Conservation (phyloP, 1,139 yeast genomes). For the Suhomyces wounanorum region DNA sequence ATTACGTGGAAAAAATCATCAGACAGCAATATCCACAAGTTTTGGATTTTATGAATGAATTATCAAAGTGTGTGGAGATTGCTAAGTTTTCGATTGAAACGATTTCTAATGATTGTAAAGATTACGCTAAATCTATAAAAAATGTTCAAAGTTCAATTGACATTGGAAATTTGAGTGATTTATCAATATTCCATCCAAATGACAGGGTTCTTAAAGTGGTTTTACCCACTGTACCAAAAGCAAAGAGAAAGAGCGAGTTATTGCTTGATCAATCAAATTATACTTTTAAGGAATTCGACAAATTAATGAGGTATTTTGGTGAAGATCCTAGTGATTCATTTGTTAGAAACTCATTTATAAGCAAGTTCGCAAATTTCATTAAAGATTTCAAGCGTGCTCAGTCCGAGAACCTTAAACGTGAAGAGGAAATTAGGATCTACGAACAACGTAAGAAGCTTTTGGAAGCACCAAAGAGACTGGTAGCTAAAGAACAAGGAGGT, state of each 20-base stretch:
- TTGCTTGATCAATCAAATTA: slow-evolving; percentile 62
- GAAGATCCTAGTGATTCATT: slow-evolving; percentile 74
- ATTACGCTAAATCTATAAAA: slow-evolving; percentile 55
- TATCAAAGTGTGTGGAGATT: slow-evolving; percentile 58
- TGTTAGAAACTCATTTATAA: slow-evolving; percentile 67
- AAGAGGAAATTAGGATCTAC: slow-evolving; percentile 76
- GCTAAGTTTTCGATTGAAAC: slow-evolving; percentile 71
- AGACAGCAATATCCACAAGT: slow-evolving; percentile 69
- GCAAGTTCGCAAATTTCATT: slow-evolving; percentile 71
- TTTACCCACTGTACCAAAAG: slow-evolving; percentile 65
- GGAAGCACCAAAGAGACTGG: slow-evolving; percentile 43
- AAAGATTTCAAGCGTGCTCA: slow-evolving; percentile 77
- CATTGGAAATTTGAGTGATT: slow-evolving; percentile 74
- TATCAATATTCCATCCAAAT: slow-evolving; percentile 71
- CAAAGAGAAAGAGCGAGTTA: slow-evolving; percentile 65
- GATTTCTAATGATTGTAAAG: slow-evolving; percentile 60
- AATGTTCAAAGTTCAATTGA: slow-evolving; percentile 75
- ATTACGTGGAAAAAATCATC: slow-evolving; percentile 74
- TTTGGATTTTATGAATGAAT: slow-evolving; percentile 58
- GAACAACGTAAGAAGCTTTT: slow-evolving; percentile 70
- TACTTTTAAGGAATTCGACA: slow-evolving; percentile 68
- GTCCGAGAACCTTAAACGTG: slow-evolving; percentile 71
- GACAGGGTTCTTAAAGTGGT: slow-evolving; percentile 67
- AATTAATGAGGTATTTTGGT: slow-evolving; percentile 72
- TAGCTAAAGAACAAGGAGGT: slow-evolving; percentile 16